Percentiles rank a stretch among this genome's conserved stretches.
Evolutionary conservation across 1,284 basidiomycete species (phyloP).

Genomic region (Bondarzewia mesenterica): DNA sequence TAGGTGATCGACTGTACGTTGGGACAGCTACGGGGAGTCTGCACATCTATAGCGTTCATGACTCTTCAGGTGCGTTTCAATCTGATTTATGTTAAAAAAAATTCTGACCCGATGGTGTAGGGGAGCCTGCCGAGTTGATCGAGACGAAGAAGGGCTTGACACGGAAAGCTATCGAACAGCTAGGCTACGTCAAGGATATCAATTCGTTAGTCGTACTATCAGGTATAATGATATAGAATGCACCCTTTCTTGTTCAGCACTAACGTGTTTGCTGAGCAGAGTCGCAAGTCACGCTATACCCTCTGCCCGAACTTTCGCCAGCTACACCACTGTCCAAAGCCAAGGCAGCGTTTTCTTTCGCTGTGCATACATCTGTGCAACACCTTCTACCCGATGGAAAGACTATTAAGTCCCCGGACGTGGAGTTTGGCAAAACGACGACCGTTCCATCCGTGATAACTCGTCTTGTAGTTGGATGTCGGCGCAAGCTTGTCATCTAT

Average conservation of each 20-base stretch:
- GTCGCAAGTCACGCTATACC: conserved; percentile 53
- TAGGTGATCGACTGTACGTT: conserved; percentile 72
- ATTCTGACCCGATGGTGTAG: conserved; percentile 18
- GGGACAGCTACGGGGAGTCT: conserved; percentile 69
- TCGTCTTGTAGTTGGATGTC: conserved; percentile 77
- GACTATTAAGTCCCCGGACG: conserved; percentile 9
- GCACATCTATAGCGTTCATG: conserved; percentile 52
- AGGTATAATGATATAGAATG: conserved; percentile 44
- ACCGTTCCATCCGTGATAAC: conserved; percentile 60
- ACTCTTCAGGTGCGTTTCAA: conserved; percentile 24
- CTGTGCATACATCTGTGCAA: conserved; percentile 57
- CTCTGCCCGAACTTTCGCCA: conserved; percentile 59
- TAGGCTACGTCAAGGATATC: conserved; percentile 78
- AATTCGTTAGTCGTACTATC: conserved; percentile 78
- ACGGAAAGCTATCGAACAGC: conserved; percentile 74
- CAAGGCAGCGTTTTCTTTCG: conserved; percentile 77
- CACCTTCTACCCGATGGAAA: conserved; percentile 23
- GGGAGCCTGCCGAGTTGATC: conserved; percentile 38
- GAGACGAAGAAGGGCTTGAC: conserved; percentile 62
- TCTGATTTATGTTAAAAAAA: not conserved
- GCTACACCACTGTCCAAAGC: conserved; percentile 65
- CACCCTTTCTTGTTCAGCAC: no score
- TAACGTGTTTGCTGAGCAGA: no score
- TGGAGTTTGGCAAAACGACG: conserved; percentile 29
- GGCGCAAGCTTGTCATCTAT: conserved; percentile 80